Base-by-base conservation (phyloP, 768 basidiomycete genomes). In the Grammothele lineata region DNA sequence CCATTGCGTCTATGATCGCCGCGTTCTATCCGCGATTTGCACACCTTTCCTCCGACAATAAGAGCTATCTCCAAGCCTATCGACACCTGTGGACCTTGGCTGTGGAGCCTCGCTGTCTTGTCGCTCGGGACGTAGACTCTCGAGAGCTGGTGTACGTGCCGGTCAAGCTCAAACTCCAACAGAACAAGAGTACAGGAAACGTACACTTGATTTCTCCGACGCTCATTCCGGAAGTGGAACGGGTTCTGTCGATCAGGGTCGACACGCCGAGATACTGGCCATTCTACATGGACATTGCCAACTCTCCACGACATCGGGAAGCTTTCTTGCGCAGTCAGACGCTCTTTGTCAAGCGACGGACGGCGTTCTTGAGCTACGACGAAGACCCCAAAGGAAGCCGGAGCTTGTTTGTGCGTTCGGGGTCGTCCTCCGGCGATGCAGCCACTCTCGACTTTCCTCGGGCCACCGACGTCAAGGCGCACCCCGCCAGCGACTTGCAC, bases 211-310 rank as follows among this genome's bases (percentile, higher is more conserved):
- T 94, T 46, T 88, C 92, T 0, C 96, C 96, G 0, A 95, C 95
- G 0, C 76, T 98, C 4, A 87, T 96, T 50, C 92, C 93, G 0
- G 87, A 94, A 52, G 78, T 97, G 53, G 83, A 88, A 60, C 81
- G 77, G 47, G 72, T 98, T 12, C 68, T 82, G 37, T 85, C 88
- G 4, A 85, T 99, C 56, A 75, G 86, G 37, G 84, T 94, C 19
- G 93, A 97, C 58, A 96, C 91, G 0, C 93, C 92, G 14, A 81
- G 96, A 5, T 98, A 99, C 64, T 96, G 92, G 90, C 87, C 93
- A 0, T 87, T 94, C 66, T 82, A 84, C 48, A 77, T 97, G 26
- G 87, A 94, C 57, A 78, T 87, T 17, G 75, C 81, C 33, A 70
- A 80, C 34, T 75, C 83, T 43, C 75, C 80, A 3, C 75, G 73